These are phyloP conservation scores for Inga oerstediana DNA, from an alignment of 306 rosid species.

Conservation along the genomic window DNA sequence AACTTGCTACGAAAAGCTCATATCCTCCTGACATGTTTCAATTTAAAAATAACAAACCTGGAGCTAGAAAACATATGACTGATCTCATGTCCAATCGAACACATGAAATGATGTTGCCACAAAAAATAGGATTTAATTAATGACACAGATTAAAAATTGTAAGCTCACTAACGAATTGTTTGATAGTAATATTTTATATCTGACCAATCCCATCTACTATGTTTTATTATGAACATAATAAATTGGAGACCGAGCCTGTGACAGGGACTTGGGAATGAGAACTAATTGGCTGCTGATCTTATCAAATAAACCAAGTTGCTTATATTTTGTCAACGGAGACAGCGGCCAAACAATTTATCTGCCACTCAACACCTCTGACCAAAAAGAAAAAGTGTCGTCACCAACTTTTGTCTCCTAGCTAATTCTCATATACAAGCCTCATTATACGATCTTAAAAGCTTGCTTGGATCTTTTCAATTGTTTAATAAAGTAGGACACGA, in stretches of 20 bases:
- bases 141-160: too few relatives aligned
- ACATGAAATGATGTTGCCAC: too few relatives aligned
- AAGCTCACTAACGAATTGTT: neutral
- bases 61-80: too few relatives aligned
- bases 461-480: neutral
- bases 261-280: neutral
- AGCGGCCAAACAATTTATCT: neutral
- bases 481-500: too few relatives aligned
- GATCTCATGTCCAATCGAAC: too few relatives aligned
- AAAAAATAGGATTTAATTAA: too few relatives aligned
- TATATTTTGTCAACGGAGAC: neutral
- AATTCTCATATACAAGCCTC: neutral
- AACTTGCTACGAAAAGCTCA: neutral
- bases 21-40: neutral
- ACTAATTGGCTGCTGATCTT: neutral
- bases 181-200: too few relatives aligned
- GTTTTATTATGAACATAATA: neutral
- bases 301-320: neutral
- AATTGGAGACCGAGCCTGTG: neutral
- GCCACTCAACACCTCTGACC: too few relatives aligned
- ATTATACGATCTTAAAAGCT: neutral
- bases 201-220: neutral
- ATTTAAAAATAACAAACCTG: too few relatives aligned
- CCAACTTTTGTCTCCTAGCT: neutral
- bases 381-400: neutral